Evolutionary conservation across 257 asterid species (phyloP).

Genomic region (Nicotiana otophora): DNA sequence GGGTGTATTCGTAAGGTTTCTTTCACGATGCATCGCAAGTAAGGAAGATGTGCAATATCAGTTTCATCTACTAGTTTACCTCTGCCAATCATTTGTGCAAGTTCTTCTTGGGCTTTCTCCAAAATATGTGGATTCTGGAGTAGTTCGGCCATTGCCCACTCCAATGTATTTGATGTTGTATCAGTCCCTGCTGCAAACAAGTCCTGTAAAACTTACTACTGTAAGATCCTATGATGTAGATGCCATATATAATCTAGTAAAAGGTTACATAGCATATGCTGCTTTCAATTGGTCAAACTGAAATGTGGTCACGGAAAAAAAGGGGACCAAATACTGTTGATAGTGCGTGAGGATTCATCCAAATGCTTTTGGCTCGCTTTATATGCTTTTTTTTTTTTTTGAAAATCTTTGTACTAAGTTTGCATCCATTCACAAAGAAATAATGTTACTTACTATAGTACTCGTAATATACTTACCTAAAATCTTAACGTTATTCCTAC

Average conservation of each 20-base stretch:
- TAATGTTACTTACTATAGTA: too few species aligned
- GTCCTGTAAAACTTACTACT: slow-evolving; percentile 17
- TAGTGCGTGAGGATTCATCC: too few species aligned
- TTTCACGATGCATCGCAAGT: slow-evolving; percentile 16
- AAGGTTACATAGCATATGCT: neutral
- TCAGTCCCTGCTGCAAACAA: slow-evolving; percentile 28
- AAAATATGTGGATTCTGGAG: slow-evolving; percentile 16
- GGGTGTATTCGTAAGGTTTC: slow-evolving; percentile 29
- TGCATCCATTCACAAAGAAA: too few species aligned
- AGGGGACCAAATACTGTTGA: too few species aligned
- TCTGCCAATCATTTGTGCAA: slow-evolving; percentile 19
- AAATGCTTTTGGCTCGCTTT: too few species aligned
- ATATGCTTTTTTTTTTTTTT: too few species aligned
- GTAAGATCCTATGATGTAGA: neutral
- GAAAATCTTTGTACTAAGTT: too few species aligned
- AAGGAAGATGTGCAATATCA: slow-evolving; percentile 17
- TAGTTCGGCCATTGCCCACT: slow-evolving; percentile 31
- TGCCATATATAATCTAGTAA: neutral
- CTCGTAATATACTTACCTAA: too few species aligned
- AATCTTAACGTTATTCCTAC: too few species aligned
- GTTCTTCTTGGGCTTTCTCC: slow-evolving; percentile 25
- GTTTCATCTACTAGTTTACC: slow-evolving; percentile 18
- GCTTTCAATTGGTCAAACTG: neutral
- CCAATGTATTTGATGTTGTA: slow-evolving; percentile 20
- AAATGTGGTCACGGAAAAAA: neutral